These are phyloP conservation scores for Scheffersomyces segobiensis DNA, from an alignment of 1,139 yeast genomes.

Conservation along the genomic window DNA sequence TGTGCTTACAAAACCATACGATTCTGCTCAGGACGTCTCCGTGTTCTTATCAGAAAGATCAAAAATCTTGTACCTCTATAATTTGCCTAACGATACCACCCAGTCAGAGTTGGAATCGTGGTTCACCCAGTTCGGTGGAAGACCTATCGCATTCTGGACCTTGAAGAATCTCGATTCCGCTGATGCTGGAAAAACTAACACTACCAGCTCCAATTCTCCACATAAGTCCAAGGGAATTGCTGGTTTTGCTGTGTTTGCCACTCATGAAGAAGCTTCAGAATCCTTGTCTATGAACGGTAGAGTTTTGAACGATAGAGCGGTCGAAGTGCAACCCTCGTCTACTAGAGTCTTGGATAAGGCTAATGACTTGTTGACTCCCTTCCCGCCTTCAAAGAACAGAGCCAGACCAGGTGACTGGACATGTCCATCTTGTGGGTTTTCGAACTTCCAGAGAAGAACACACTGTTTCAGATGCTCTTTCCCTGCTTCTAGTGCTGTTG, in stretches of 20 bases:
- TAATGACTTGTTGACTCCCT: slow-evolving; percentile 74
- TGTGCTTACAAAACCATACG: slow-evolving; percentile 73
- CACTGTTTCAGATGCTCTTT: slow-evolving; percentile 93
- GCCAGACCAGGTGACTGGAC: slow-evolving; percentile 99
- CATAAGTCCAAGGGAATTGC: slow-evolving; percentile 37
- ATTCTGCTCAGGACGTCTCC: slow-evolving; percentile 66
- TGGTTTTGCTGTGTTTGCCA: slow-evolving; percentile 83
- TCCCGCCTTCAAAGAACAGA: slow-evolving; percentile 85
- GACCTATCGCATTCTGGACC: slow-evolving; percentile 91
- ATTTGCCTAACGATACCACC: slow-evolving; percentile 81
- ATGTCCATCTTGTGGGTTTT: slow-evolving; percentile 94
- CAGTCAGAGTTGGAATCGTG: slow-evolving; percentile 89
- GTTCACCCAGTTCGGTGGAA: slow-evolving; percentile 84
- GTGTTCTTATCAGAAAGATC: slow-evolving; percentile 73
- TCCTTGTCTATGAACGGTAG: slow-evolving; percentile 79
- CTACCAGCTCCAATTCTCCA: slow-evolving; percentile 6
- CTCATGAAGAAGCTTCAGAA: slow-evolving; percentile 85
- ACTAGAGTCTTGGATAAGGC: slow-evolving; percentile 77
- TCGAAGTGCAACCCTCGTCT: slow-evolving; percentile 88
- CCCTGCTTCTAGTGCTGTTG: slow-evolving; percentile 75
- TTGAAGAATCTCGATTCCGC: slow-evolving; percentile 58
- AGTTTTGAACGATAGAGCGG: slow-evolving; percentile 66
- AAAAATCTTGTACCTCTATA: slow-evolving; percentile 73
- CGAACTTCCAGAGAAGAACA: slow-evolving; percentile 91
- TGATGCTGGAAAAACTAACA: slow-evolving; percentile 11